A percentile compares a stretch with the other conserved stretches of the same genome.
Conservation (phyloP, 1,284 basidiomycete genomes). For the Dichomitus squalens region DNA sequence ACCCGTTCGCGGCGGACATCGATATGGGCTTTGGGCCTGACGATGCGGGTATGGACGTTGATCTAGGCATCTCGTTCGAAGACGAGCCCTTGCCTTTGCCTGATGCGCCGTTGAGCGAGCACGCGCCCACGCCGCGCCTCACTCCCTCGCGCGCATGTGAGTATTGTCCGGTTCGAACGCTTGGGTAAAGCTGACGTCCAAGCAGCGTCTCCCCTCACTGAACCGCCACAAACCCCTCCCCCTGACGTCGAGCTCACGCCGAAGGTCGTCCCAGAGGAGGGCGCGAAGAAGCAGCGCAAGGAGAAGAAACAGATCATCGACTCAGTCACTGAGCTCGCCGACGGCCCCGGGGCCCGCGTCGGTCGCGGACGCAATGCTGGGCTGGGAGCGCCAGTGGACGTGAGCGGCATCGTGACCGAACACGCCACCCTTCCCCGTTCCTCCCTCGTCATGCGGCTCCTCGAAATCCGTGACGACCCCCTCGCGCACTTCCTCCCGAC, state of each 20-base stretch:
- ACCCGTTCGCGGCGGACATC: slow-evolving; percentile 62
- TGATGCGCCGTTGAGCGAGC: slow-evolving; percentile 30
- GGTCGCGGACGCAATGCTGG: slow-evolving; percentile 58
- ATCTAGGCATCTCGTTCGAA: slow-evolving; percentile 75
- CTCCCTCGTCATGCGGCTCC: slow-evolving; percentile 76
- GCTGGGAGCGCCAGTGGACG: slow-evolving; percentile 63
- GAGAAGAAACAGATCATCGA: slow-evolving; percentile 84
- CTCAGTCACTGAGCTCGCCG: slow-evolving; percentile 80
- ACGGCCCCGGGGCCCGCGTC: slow-evolving; percentile 59
- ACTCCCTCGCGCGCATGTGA: slow-evolving; percentile 72
- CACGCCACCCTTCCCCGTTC: slow-evolving; percentile 86
- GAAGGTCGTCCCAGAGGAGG: slow-evolving; percentile 43
- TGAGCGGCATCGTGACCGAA: slow-evolving; percentile 75
- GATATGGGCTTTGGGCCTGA: slow-evolving; percentile 61
- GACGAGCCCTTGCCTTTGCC: slow-evolving; percentile 34
- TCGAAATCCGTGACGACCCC: slow-evolving; percentile 86
- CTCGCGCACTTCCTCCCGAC: slow-evolving; percentile 85
- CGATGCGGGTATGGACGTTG: slow-evolving; percentile 57
- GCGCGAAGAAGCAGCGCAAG: slow-evolving; percentile 45
- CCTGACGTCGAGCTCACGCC: slow-evolving; percentile 53
- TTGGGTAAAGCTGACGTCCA: slow-evolving; percentile 4
- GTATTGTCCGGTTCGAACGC: slow-evolving; percentile 26
- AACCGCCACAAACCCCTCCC: slow-evolving; percentile 71
- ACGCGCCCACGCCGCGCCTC: slow-evolving; percentile 46
- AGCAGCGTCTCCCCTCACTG: slow-evolving; percentile 73